Evolutionary conservation across 345 rosid species (phyloP).

Genomic region (Brassica napus): DNA sequence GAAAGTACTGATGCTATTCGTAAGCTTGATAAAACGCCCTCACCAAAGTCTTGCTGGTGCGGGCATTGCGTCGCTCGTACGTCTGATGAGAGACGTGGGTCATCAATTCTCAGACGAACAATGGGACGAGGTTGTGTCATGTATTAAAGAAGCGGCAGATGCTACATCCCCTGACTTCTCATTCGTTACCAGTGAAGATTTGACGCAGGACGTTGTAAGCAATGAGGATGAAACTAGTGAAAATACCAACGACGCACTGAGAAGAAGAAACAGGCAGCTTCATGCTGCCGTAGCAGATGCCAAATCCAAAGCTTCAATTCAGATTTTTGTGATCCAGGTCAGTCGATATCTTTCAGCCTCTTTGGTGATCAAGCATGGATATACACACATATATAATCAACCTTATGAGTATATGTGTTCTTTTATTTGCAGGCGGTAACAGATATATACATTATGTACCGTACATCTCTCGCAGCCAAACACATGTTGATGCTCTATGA

Average conservation of each 20-base stretch:
- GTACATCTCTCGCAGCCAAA: slow-evolving; percentile 57
- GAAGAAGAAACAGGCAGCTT: slow-evolving; percentile 48
- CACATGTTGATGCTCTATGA: slow-evolving; percentile 63
- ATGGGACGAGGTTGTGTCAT: slow-evolving; percentile 83
- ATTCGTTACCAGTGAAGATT: slow-evolving; percentile 47
- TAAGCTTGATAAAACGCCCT: slow-evolving; percentile 87
- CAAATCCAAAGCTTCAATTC: slow-evolving; percentile 85
- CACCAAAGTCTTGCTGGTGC: slow-evolving; percentile 95
- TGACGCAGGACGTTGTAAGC: slow-evolving; percentile 26
- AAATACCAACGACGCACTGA: slow-evolving; percentile 40
- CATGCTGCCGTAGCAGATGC: slow-evolving; percentile 68
- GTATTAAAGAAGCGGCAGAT: slow-evolving; percentile 76
- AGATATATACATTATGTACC: slow-evolving; percentile 81
- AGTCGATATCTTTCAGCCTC: slow-evolving; percentile 13
- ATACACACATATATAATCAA: not conserved
- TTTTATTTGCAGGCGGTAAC: slow-evolving; percentile 66
- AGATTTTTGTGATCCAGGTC: slow-evolving; percentile 85
- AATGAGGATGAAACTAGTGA: slow-evolving; percentile 42
- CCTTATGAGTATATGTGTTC: slow-evolving; percentile 11
- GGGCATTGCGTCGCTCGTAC: slow-evolving; percentile 86
- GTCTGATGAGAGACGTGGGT: slow-evolving; percentile 89
- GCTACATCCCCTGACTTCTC: slow-evolving; percentile 83
- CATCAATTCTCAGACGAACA: slow-evolving; percentile 78
- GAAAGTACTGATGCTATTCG: slow-evolving; percentile 74
- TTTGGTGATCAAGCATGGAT: not conserved